Evolutionary conservation across 768 basidiomycete species (phyloP), one percentile per base, ranked within the genome.

Genomic region (Leccinum uliginosum): DNA sequence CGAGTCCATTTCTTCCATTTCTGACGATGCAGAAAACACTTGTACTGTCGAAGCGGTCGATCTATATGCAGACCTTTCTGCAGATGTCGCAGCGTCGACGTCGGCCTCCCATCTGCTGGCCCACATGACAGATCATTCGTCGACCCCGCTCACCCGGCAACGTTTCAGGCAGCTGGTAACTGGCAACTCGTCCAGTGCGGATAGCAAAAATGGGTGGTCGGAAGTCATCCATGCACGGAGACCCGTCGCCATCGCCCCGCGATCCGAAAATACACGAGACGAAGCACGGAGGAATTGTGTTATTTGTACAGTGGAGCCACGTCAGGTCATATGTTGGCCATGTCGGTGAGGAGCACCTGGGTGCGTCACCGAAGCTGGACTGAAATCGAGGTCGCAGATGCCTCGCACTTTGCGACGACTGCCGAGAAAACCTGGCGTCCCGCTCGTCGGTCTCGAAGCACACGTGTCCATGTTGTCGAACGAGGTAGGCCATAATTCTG

Each of bases 241-340:
- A 53, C 60, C 60, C 57, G 57, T 44, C 61, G 63, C 14, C 17
- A 40, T n/a, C 15, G 32, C 21, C 30, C 26, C 57, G 61, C 74
- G 43, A 60, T 60, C 51, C 45, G 74, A 55, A 63, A 74, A 72
- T 26, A 0, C 32, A 7, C 32, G 51, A 0, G 62, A 59, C n/a
- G 71, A 67, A 29, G 35, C 57, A 3, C 67, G 77, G 51, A 71
- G 73, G 24, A 71, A 75, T 50, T 91, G 89, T 64, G 88, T 91
- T 6, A 79, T 91, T 50, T 91, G 89, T 62, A 87, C 83, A 26
- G 74, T 74, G n/a, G 85, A 85, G 55, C 73, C 78, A 26, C 74
- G 89, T 50, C 82, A 87, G 65, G 80, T 91, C 56, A 87, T 91
- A 51, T 91, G 87, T 63, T 91, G 89, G 89, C 89, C 89, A n/a